Base-by-base conservation (phyloP, 768 basidiomycete genomes). In the Termitomyces sp. region DNA sequence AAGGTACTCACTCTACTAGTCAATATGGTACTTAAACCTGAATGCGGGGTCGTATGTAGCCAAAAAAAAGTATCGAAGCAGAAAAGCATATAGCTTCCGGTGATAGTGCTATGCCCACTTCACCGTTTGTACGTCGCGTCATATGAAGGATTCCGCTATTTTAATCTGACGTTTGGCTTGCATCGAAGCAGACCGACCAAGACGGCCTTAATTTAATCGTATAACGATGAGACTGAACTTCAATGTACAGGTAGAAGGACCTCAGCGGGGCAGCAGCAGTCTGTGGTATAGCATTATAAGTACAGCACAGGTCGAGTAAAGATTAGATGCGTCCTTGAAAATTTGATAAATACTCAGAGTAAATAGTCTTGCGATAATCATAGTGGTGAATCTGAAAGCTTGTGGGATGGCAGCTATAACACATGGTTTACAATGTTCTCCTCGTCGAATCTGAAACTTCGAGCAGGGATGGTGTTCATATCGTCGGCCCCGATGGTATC, bases 51-150 rank as follows among this genome's bases (percentile, higher is more conserved):
- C n/a, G n/a, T n/a, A n/a, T n/a, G n/a, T n/a, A n/a, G n/a, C n/a
- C n/a, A n/a, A n/a, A n/a, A n/a, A n/a, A n/a, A n/a, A n/a, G n/a
- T n/a, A n/a, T n/a, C n/a, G n/a, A n/a, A n/a, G n/a, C n/a, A n/a
- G n/a, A n/a, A n/a, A n/a, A n/a, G n/a, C n/a, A n/a, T n/a, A n/a
- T n/a, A n/a, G n/a, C 85, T 0, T 87, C 86, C 61, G 81, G 79
- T 10, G 84, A 86, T 61, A 84, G 83, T 55, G 73, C 82, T 40
- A 13, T 27, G 20, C 26, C 12, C n/a, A n/a, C n/a, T n/a, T n/a
- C n/a, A n/a, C n/a, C n/a, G n/a, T 20, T 26, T 14, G 37, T 52
- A 26, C 26, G 36, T 51, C 10, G n/a, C 1, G 9, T 24, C 18
- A 24, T n/a, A n/a, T n/a, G 46, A 33, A 33, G n/a, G n/a, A n/a